phyloP scores from a whole-genome alignment of 2,329 filamentous ascomycete genomes.

The Aureobasidium sp. region DNA sequence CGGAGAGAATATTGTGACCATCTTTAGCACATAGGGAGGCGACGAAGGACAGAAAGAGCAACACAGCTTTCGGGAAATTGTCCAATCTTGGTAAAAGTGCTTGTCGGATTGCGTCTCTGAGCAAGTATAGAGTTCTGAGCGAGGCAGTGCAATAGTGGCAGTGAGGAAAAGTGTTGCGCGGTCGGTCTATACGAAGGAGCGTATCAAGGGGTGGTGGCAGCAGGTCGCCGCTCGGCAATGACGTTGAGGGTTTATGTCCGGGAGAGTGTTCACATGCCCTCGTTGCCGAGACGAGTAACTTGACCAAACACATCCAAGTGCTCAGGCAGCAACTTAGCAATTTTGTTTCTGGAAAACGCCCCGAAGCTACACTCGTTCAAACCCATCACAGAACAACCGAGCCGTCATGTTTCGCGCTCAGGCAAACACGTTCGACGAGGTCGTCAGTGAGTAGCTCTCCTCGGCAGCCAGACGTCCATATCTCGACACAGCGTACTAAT shows the following conservation, averaged over 20 bases:
- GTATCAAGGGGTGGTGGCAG: background rate
- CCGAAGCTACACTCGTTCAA: background rate
- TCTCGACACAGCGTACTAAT: background rate
- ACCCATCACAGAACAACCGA: background rate
- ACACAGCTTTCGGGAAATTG: background rate
- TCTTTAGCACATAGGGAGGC: too few species aligned
- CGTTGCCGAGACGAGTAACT: background rate
- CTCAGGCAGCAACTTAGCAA: background rate
- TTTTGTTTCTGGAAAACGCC: background rate
- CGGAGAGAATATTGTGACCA: too few species aligned
- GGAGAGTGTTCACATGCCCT: slow-evolving; percentile 3
- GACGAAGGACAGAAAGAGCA: background rate
- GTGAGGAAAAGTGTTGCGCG: background rate
- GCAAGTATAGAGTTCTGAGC: background rate
- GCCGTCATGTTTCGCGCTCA: slow-evolving; percentile 37
- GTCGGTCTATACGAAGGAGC: background rate
- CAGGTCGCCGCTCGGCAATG: background rate
- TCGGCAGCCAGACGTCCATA: background rate
- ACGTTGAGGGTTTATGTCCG: background rate
- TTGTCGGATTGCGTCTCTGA: background rate
- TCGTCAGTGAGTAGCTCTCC: slow-evolving; percentile 47
- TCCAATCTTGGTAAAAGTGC: background rate
- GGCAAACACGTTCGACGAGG: slow-evolving; percentile 56
- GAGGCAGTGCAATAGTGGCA: background rate
- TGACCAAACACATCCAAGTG: background rate